A percentile compares a stretch with the other conserved stretches of the same genome.
Evolutionary conservation across 1,284 basidiomycete genomes (phyloP).

Genomic region (Ceratobasidium sp.): DNA sequence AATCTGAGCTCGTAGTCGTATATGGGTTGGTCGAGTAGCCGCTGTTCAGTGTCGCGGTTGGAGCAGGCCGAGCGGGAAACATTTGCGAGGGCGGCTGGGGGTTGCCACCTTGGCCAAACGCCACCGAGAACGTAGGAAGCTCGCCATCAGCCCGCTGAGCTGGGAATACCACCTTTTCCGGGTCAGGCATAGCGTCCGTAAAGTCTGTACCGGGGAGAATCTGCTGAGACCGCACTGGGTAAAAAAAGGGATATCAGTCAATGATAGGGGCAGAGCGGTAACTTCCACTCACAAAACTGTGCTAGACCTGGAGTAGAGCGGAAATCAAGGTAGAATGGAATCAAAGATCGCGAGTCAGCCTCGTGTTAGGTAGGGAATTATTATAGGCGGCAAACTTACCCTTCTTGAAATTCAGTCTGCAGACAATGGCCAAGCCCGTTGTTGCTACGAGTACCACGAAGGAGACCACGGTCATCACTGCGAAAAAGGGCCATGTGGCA

Average conservation of each 20-base stretch:
- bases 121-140: constrained; percentile 33
- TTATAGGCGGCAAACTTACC: constrained; percentile 57
- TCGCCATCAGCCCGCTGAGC: constrained; percentile 9
- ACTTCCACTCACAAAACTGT: constrained; percentile 15
- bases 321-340: neutral
- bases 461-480: constrained; percentile 64
- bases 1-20: constrained; percentile 1
- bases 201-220: constrained; percentile 61
- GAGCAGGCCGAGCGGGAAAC: neutral
- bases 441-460: constrained; percentile 62
- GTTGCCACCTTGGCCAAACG: constrained; percentile 16
- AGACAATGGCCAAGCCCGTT: constrained; percentile 68
- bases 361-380: neutral
- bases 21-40: constrained; percentile 14
- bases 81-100: constrained; percentile 22
- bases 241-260: neutral
- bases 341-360: neutral
- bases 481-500: constrained; percentile 60
- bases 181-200: constrained; percentile 19
- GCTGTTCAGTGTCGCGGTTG: neutral
- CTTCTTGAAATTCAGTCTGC: constrained; percentile 75
- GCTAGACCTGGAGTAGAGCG: constrained; percentile 3
- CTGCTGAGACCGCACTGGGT: constrained; percentile 63
- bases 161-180: constrained; percentile 26
- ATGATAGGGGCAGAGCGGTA: neutral